A percentile compares a stretch with the other conserved stretches of the same genome.
These are phyloP conservation scores for Oryza nivara DNA, from an alignment of 176 grass and related monocot genomes.

Conservation along the genomic window DNA sequence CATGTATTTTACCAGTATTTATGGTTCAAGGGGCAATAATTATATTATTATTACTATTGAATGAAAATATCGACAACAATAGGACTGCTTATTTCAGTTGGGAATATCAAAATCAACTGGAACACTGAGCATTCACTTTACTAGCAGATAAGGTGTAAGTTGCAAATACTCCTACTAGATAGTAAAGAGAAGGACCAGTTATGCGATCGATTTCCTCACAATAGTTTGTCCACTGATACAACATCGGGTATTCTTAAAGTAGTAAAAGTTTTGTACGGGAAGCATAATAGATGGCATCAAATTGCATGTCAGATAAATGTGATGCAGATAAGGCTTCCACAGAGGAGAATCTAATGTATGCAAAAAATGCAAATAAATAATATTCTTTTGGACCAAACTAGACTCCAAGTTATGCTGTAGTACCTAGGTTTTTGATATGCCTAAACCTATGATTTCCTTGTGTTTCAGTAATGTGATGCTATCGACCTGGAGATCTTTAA, in stretches of 20 bases:
- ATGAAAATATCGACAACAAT: neutral
- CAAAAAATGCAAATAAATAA: too few species aligned
- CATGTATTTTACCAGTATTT: constrained; percentile 17
- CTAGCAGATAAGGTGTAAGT: neutral
- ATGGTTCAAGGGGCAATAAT: neutral
- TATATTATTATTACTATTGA: neutral
- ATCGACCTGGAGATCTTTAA: neutral
- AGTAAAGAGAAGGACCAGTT: neutral
- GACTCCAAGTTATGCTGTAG: neutral
- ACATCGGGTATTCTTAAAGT: neutral
- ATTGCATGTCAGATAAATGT: neutral
- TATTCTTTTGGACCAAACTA: neutral
- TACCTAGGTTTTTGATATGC: neutral
- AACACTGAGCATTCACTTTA: neutral
- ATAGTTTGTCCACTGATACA: neutral
- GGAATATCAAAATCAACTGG: constrained; percentile 2
- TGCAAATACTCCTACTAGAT: neutral
- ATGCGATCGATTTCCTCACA: neutral
- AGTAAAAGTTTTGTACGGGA: neutral
- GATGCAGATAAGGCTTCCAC: neutral
- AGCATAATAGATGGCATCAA: neutral
- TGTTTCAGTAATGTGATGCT: neutral
- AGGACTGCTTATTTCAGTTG: neutral
- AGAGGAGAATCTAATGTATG: neutral
- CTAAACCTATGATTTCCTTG: neutral